Evolutionary conservation across 192 early-diverging fungal genomes (phyloP), one percentile per base, ranked within the genome.

Genomic region (Linderina pennispora): DNA sequence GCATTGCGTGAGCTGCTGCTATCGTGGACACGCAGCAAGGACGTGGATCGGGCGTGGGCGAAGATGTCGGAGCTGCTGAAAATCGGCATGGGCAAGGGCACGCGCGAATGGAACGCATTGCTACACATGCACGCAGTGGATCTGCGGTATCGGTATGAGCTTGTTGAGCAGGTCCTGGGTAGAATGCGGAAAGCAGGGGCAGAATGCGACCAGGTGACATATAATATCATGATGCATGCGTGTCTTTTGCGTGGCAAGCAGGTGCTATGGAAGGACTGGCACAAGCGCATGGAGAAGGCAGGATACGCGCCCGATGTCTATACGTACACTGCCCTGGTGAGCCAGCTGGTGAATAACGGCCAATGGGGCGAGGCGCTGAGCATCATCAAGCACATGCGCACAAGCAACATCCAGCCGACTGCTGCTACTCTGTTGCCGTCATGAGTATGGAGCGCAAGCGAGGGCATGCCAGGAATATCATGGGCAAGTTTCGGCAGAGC

Each of bases 81-180:
- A 18, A 38, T 37, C n/a, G 64, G 64, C 1, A 46, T 47, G 14
- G 56, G 43, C 26, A 35, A 36, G 20, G 17, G 38, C 20, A 22
- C 43, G 42, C 64, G 52, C 35, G 64, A 42, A 18, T 67, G 64
- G 64, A 67, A 67, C 40, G 56, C 48, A 28, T 32, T 67, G 22
- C 38, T 67, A 25, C 52, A 54, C 9, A 54, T 67, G 48, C 57
- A 67, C 32, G 64, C 64, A 20, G 36, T 43, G 13, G 64, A 67
- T 26, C 43, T 40, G 57, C 64, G 64, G 43, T 67, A 67, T 48
- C 47, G 43, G 21, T 41, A 42, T 33, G 47, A 36, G 18, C 44
- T 60, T 43, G 48, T 67, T 13, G 56, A 60, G 35, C 28, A 50
- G 34, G 57, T 60, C 14, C 26, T 50, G 4, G 23, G 15, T 38